Evolutionary conservation across 768 basidiomycete genomes (phyloP).

Genomic region (Exidia glandulosa): DNA sequence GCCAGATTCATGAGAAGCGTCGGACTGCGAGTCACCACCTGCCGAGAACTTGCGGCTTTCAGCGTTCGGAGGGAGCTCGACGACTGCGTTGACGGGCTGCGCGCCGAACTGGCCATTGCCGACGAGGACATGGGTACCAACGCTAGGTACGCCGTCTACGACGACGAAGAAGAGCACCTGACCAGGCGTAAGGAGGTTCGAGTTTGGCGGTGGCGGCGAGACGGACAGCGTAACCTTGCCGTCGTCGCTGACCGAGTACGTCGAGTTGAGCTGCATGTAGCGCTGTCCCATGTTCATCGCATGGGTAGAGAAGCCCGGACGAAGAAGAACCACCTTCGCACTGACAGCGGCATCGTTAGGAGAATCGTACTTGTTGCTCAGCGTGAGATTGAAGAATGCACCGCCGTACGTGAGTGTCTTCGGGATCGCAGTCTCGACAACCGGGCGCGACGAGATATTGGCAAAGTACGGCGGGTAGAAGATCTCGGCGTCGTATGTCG

Average conservation of each 20-base stretch:
- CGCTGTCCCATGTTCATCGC: constrained; percentile 75
- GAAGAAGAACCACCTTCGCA: constrained; percentile 45
- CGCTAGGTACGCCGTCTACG: constrained; percentile 66
- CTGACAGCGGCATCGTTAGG: constrained; percentile 36
- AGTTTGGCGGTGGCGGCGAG: constrained; percentile 63
- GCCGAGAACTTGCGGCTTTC: background rate
- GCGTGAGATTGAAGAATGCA: constrained; percentile 51
- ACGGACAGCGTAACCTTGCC: constrained; percentile 55
- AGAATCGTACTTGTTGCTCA: constrained; percentile 39
- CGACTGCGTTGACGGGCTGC: constrained; percentile 28
- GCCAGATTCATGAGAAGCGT: background rate
- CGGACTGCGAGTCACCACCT: background rate
- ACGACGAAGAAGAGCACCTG: constrained; percentile 64
- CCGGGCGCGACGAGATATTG: constrained; percentile 35
- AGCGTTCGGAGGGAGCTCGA: constrained; percentile 17
- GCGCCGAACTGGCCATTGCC: constrained; percentile 60
- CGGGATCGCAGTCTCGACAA: constrained; percentile 45
- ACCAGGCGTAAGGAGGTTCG: constrained; percentile 61
- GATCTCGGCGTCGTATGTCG: constrained; percentile 67
- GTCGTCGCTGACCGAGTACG: constrained; percentile 44
- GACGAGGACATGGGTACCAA: constrained; percentile 63
- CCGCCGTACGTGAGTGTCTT: constrained; percentile 65
- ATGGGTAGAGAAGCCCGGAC: constrained; percentile 72
- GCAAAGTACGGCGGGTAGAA: constrained; percentile 71
- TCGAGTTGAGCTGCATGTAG: constrained; percentile 51